phyloP scores from a whole-genome alignment of 2,329 filamentous ascomycete genomes.

The Nectriaceae sp. region DNA sequence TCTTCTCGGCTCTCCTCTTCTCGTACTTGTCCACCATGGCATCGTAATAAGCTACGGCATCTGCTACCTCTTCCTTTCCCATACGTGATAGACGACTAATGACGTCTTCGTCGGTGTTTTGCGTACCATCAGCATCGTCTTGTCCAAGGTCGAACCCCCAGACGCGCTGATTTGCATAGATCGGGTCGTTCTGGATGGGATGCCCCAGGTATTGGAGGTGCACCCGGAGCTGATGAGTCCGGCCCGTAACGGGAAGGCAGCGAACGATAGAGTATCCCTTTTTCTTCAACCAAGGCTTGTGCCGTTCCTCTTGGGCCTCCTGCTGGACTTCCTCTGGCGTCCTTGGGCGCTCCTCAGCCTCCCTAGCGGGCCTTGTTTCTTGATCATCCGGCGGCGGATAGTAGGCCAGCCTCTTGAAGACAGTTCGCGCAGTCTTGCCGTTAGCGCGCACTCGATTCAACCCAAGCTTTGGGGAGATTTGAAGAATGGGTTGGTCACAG shows the following conservation, averaged over 20 bases:
- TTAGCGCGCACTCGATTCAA: conserved; percentile 93
- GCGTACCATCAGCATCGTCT: conserved; percentile 63
- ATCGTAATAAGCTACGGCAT: conserved; percentile 90
- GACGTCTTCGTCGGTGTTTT: conserved; percentile 83
- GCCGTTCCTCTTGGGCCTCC: conserved; percentile 18
- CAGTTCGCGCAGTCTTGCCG: conserved; percentile 85
- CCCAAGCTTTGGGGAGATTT: conserved; percentile 92
- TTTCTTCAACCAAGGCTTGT: conserved; percentile 51
- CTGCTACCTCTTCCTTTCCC: conserved; percentile 91
- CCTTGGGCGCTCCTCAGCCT: conserved; percentile 23
- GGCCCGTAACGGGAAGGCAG: conserved; percentile 88
- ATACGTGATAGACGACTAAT: conserved; percentile 83
- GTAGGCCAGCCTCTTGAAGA: conserved; percentile 92
- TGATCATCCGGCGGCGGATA: conserved; percentile 61
- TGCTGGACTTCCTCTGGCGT: conserved; percentile 23
- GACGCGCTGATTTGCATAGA: conserved; percentile 92
- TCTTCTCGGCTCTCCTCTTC: conserved; percentile 87
- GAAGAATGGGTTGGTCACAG: conserved; percentile 90
- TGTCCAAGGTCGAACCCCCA: conserved; percentile 81
- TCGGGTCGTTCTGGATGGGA: conserved; percentile 95
- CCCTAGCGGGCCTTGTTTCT: not conserved
- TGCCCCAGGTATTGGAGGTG: conserved; percentile 94
- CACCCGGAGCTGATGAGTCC: conserved; percentile 93
- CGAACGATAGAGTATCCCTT: conserved; percentile 93
- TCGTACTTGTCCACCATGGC: conserved; percentile 91